Base-by-base conservation (phyloP, 805 yeast genomes). In the Hyphopichia homilentoma region DNA sequence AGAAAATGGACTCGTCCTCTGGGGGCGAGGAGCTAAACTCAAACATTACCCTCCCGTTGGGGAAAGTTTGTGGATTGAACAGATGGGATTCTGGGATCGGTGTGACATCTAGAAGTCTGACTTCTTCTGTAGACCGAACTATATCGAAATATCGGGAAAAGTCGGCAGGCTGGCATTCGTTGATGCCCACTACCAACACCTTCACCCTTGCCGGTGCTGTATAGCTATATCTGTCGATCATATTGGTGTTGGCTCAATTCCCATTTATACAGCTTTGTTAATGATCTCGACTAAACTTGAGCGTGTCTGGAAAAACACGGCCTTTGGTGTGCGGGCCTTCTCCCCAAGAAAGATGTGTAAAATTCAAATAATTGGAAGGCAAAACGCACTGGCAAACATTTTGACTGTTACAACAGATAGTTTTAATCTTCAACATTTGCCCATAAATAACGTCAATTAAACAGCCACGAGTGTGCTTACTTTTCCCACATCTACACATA, bases 21-120 rank as follows among this genome's bases (percentile, higher is more conserved):
- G 72, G 62, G 5, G 60, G 48, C 0, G 72, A 45, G 2, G 71
- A 56, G 8, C 59, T 55, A 41, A 77, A 77, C 35, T 79, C 79
- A 48, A 73, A 84, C 9, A 79, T 54, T 1, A 90, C 57, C 30
- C 81, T 61, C 0, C 97, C 97, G 30, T 72, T 70, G 1, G 97
- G 96, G 47, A 77, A 84, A 0, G 82, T 81, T 48, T 81, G 93
- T 2, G 97, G 96, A 44, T 84, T 84, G 66, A 88, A 88, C 45
- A 69, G 48, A 16, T 51, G 57, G 21, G 60, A 48, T 4, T 49
- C 40, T 4, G 57, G 66, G 27, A 75, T 75, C 4, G 93, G 84
- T 2, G 87, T 68, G 7, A 90, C 71, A 52, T 88, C 96, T 16
- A 82, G 72, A 21, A 88, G 63, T 40, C 94, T 61, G 12, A 87